Evolutionary conservation across 768 basidiomycete genomes (phyloP), one percentile per base, ranked within the genome.

Genomic region (Tephrocybe sp.): DNA sequence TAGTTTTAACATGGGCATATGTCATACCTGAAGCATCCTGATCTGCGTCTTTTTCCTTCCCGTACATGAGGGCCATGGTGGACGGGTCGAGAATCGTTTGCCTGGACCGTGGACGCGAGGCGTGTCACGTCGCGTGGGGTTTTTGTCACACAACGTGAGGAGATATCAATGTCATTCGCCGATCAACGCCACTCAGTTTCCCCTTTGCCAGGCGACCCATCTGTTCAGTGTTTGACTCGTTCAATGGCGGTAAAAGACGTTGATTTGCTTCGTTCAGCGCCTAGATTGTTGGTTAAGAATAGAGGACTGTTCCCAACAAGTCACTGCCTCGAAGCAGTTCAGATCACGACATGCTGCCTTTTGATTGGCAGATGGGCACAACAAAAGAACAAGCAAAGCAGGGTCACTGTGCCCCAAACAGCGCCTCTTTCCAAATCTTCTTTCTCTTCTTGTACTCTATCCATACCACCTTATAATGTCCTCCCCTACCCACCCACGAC

Each of bases 31-130:
- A 43, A 45, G 42, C 29, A 30, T 62, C 56, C 19, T 59, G 53
- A 10, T 76, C 75, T 9, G 64, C 66, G 45, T 79, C 81, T 59
- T 80, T 84, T 56, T 82, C 81, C 62, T 78, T 83, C 3, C 80
- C 78, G 57, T 85, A 85, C 83, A 85, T 83, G 57, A 79, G 56
- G 21, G 79, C 65, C 78, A 81, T 82, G 52, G 57, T 23, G 41
- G 49, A 43, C 25, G n/a, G n/a, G n/a, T n/a, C n/a, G n/a, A n/a
- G n/a, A 25, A 43, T 16, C 46, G 19, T 16, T 4, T 18, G n/a
- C n/a, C n/a, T n/a, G n/a, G n/a, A n/a, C n/a, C n/a, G n/a, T n/a
- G 30, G 19, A 50, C 50, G 42, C 48, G 49, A 55, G 30, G 16
- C 1, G 23, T 25, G 54, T 59, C 58, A 59, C 58, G 43, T 50